Conservation (phyloP, 2,329 filamentous ascomycete species). For the Fusarium brevicatenulatum region DNA sequence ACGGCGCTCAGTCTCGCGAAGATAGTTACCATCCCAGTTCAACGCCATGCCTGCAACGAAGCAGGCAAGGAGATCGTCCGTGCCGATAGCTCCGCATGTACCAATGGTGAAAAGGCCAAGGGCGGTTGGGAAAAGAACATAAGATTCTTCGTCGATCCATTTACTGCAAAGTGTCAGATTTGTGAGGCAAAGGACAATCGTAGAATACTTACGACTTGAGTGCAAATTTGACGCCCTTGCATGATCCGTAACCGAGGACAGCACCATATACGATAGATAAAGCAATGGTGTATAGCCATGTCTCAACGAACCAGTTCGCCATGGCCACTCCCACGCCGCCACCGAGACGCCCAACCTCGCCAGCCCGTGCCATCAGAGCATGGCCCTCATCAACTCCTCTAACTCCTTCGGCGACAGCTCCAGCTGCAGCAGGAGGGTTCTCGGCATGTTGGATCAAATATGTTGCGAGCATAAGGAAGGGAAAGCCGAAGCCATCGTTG, state of each 20-base stretch:
- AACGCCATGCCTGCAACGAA: conserved; percentile 67
- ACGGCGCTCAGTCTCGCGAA: conserved; percentile 62
- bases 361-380: not conserved
- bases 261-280: conserved; percentile 63
- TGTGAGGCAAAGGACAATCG: not conserved
- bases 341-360: conserved; percentile 59
- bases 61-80: conserved; percentile 69
- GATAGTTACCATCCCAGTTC: conserved; percentile 70
- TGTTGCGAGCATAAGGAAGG: conserved; percentile 60
- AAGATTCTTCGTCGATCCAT: conserved; percentile 67
- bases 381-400: not conserved
- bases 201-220: conserved; percentile 40
- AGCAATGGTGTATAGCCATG: conserved; percentile 67
- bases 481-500: conserved; percentile 71
- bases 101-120: conserved; percentile 67
- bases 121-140: conserved; percentile 61
- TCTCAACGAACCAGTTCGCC: conserved; percentile 67
- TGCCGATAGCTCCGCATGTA: conserved; percentile 64
- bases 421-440: conserved; percentile 25
- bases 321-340: conserved; percentile 63
- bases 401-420: not conserved
- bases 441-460: conserved; percentile 39
- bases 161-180: conserved; percentile 61
- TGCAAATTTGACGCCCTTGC: conserved; percentile 27
- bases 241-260: conserved; percentile 58